Percentiles rank a stretch among this genome's conserved stretches.
phyloP scores from a whole-genome alignment of 345 rosid genomes.

The Syzygium jambos region DNA sequence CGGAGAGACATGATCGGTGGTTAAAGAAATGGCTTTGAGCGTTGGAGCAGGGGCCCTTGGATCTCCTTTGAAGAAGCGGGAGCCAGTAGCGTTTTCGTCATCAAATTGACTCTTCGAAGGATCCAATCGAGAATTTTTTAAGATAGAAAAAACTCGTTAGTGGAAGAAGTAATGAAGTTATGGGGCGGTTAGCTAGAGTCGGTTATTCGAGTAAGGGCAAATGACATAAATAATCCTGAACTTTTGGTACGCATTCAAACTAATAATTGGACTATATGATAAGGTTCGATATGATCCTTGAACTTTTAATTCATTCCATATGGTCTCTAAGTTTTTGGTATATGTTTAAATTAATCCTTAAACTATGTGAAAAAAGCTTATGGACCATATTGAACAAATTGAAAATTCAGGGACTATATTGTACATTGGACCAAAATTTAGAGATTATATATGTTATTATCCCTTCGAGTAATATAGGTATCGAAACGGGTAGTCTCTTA shows the following conservation, averaged over 20 bases:
- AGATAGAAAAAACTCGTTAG: background rate
- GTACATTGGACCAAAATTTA: accelerated
- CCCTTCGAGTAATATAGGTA: background rate
- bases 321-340: no score
- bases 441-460: accelerated
- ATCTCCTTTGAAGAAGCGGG: background rate
- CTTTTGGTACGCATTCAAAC: no score
- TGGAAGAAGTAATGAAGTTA: background rate
- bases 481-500: background rate
- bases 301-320: no score
- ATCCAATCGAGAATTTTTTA: background rate
- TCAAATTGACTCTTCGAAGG: background rate
- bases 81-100: background rate
- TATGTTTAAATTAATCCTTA: no score
- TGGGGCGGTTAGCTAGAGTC: background rate
- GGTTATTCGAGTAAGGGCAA: background rate
- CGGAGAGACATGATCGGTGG: background rate
- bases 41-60: background rate
- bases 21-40: background rate
- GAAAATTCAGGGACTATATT: no score
- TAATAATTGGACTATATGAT: no score
- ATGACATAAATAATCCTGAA: background rate
- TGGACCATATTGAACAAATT: no score
- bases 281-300: no score
- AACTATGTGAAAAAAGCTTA: no score